These are phyloP conservation scores for Fusarium chaquense DNA, from an alignment of 2,329 filamentous ascomycete genomes.

Conservation along the genomic window DNA sequence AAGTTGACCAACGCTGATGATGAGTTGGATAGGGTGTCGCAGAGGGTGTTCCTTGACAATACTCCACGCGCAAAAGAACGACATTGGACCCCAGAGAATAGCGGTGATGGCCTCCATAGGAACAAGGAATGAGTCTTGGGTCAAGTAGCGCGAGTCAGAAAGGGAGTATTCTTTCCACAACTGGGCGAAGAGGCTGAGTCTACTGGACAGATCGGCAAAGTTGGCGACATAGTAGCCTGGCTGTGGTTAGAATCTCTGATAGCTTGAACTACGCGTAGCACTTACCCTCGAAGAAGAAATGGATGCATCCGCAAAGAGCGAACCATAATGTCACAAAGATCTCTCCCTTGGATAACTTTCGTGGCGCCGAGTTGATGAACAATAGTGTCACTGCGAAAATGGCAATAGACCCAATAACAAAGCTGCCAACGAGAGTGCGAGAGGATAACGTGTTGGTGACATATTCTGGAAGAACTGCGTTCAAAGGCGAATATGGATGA, in stretches of 20 bases:
- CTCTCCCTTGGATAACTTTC: conserved; percentile 65
- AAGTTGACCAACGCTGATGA: conserved; percentile 61
- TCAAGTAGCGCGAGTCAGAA: conserved; percentile 68
- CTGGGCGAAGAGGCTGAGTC: conserved; percentile 61
- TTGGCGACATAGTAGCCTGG: conserved; percentile 64
- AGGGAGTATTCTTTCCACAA: conserved; percentile 70
- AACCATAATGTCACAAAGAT: conserved; percentile 78
- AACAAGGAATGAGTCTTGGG: conserved; percentile 65
- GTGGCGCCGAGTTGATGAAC: conserved; percentile 64
- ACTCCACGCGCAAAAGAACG: conserved; percentile 59
- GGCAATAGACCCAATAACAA: conserved; percentile 65
- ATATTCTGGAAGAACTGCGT: conserved; percentile 72
- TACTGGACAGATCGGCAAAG: conserved; percentile 55
- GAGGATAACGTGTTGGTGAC: conserved; percentile 74
- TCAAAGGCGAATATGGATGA: conserved; percentile 80
- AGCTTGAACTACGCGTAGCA: neutral
- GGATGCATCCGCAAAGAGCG: conserved; percentile 71
- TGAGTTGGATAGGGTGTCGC: conserved; percentile 62
- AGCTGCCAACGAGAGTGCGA: conserved; percentile 68
- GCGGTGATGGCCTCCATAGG: conserved; percentile 68
- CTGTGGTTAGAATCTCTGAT: neutral
- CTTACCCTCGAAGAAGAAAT: conserved; percentile 58
- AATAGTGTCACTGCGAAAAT: conserved; percentile 70
- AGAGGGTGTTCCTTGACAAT: conserved; percentile 59
- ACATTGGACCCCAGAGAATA: conserved; percentile 65